These are phyloP conservation scores for Cupressus sempervirens DNA, from an alignment of 75 land plant species.

Conservation along the genomic window DNA sequence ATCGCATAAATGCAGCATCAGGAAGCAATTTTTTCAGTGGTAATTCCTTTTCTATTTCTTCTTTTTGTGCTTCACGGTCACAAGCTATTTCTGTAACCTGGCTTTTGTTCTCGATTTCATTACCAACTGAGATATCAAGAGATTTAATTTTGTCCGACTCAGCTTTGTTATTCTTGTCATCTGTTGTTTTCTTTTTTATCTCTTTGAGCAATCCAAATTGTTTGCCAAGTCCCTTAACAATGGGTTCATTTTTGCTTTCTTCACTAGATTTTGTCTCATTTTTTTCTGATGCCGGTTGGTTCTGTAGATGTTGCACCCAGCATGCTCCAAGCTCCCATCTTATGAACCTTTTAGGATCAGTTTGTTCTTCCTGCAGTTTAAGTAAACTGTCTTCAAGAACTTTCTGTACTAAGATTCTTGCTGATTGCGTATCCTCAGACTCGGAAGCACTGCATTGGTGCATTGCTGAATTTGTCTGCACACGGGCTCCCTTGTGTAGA, in stretches of 20 bases:
- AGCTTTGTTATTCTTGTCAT: constrained; percentile 19
- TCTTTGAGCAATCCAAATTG: constrained; percentile 56
- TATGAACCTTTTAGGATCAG: constrained; percentile 30
- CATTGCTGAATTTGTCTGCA: constrained; percentile 24
- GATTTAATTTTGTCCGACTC: constrained; percentile 18
- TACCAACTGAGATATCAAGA: constrained; percentile 14
- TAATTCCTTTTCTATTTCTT: constrained; percentile 37
- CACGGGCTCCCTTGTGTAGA: constrained; percentile 46
- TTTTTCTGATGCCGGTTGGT: constrained; percentile 56
- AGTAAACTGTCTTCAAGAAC: constrained; percentile 64
- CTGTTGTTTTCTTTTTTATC: constrained; percentile 54
- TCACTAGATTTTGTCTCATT: constrained; percentile 55
- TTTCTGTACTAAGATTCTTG: constrained; percentile 46
- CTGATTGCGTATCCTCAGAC: constrained; percentile 33
- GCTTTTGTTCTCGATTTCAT: constrained; percentile 17
- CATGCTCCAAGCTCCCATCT: constrained; percentile 99
- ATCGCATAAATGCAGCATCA: constrained; percentile 63
- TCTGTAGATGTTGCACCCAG: constrained; percentile 97
- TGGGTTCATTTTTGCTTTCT: constrained; percentile 44
- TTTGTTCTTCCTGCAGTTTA: constrained; percentile 41
- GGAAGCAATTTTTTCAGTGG: constrained; percentile 50
- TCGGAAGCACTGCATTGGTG: constrained; percentile 28
- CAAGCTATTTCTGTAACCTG: constrained; percentile 7
- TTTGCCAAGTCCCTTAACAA: constrained; percentile 67
- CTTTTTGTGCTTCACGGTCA: constrained; percentile 32